A percentile compares a stretch with the other conserved stretches of the same genome.
These are phyloP conservation scores for Rhynchosporium graminicola DNA, from an alignment of 2,329 filamentous ascomycete genomes.

Conservation along the genomic window DNA sequence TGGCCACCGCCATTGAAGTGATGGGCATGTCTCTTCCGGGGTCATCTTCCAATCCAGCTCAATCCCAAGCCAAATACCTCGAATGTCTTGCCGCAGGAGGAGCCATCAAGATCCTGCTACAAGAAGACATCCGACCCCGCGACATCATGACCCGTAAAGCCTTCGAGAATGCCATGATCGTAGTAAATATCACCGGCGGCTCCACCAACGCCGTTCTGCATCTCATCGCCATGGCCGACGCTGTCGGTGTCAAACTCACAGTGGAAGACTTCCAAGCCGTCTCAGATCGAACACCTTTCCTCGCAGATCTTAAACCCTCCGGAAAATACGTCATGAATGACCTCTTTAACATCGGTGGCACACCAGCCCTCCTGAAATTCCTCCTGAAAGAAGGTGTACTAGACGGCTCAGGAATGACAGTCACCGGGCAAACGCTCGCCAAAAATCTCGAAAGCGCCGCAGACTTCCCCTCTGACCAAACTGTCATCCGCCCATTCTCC, in stretches of 20 bases:
- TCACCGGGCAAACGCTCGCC: slow-evolving; percentile 59
- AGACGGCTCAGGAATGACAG: slow-evolving; percentile 60
- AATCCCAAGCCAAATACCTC: slow-evolving; percentile 67
- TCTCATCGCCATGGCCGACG: slow-evolving; percentile 80
- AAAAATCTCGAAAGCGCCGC: slow-evolving; percentile 59
- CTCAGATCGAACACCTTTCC: slow-evolving; percentile 75
- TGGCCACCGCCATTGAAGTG: slow-evolving; percentile 72
- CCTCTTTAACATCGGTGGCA: slow-evolving; percentile 57
- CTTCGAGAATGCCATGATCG: slow-evolving; percentile 83
- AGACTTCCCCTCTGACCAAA: slow-evolving; percentile 67
- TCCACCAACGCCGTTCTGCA: slow-evolving; percentile 87
- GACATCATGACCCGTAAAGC: slow-evolving; percentile 80
- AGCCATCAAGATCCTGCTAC: slow-evolving; percentile 73
- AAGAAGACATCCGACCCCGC: slow-evolving; percentile 73
- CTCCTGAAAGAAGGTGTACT: slow-evolving; percentile 59
- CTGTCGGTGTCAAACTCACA: slow-evolving; percentile 77
- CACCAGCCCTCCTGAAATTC: slow-evolving; percentile 58
- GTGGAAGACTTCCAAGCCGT: slow-evolving; percentile 86
- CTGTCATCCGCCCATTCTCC: slow-evolving; percentile 67
- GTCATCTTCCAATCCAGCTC: slow-evolving; percentile 77
- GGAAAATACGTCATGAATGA: slow-evolving; percentile 64
- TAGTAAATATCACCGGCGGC: slow-evolving; percentile 80
- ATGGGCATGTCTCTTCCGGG: slow-evolving; percentile 80
- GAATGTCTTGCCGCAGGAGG: slow-evolving; percentile 73
- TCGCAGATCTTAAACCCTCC: slow-evolving; percentile 81